Conservation (phyloP, 129 eudicot genomes). For the Daucus carota region DNA sequence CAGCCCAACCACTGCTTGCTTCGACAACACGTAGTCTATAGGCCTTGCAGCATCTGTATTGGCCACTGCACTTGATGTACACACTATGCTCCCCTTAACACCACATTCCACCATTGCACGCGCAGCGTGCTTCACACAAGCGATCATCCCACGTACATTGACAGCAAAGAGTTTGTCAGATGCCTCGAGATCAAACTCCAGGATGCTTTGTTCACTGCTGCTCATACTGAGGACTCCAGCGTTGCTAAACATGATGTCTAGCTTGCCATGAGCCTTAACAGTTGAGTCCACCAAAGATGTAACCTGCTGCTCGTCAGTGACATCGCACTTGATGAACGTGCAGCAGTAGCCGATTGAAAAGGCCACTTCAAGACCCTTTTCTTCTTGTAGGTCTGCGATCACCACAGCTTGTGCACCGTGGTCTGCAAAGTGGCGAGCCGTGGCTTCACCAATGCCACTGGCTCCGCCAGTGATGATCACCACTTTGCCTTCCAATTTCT, state of each 20-base stretch:
- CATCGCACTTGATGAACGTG: constrained; percentile 26
- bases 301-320: constrained; percentile 23
- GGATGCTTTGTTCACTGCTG: constrained; percentile 8
- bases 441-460: constrained; percentile 8
- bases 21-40: background rate
- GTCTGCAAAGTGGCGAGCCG: constrained; percentile 11
- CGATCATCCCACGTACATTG: constrained; percentile 20
- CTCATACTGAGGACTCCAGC: constrained; percentile 17
- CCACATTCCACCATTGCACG: constrained; percentile 22
- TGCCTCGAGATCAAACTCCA: constrained; percentile 11
- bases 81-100: constrained; percentile 20
- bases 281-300: constrained; percentile 20
- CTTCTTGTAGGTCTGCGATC: constrained; percentile 26
- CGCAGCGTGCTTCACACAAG: constrained; percentile 29
- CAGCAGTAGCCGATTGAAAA: constrained; percentile 21
- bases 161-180: constrained; percentile 12
- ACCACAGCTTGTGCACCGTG: constrained; percentile 19
- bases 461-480: constrained; percentile 5
- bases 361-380: constrained; percentile 12
- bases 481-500: constrained; percentile 11
- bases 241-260: constrained; percentile 33
- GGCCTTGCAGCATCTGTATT: background rate
- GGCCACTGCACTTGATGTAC: constrained; percentile 14
- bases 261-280: constrained; percentile 18
- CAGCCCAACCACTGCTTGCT: constrained; percentile 1